Percentiles rank a stretch among this genome's conserved stretches.
phyloP scores from a whole-genome alignment of 805 yeast genomes.

The Candida silvicultrix region DNA sequence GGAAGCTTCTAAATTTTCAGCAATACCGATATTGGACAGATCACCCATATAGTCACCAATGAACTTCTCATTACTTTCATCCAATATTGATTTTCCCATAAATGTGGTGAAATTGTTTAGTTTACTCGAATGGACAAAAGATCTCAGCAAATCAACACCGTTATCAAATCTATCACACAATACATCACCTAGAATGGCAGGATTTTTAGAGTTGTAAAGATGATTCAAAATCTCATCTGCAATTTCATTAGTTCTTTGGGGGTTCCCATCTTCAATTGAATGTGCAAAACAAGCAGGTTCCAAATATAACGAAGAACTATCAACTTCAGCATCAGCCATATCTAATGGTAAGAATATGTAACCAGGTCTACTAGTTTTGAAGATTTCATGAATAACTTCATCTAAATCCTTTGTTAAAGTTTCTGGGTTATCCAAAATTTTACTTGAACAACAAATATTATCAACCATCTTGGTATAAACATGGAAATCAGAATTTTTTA shows the following conservation, averaged over 20 bases:
- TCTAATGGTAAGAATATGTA: slow-evolving; percentile 75
- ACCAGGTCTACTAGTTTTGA: slow-evolving; percentile 67
- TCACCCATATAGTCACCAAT: slow-evolving; percentile 71
- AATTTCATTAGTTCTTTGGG: slow-evolving; percentile 26
- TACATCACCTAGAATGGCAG: slow-evolving; percentile 68
- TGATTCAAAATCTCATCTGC: slow-evolving; percentile 39
- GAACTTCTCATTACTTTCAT: slow-evolving; percentile 61
- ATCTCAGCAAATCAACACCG: slow-evolving; percentile 34
- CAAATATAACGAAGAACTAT: slow-evolving; percentile 26
- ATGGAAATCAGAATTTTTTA: slow-evolving; percentile 54
- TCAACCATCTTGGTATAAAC: slow-evolving; percentile 60
- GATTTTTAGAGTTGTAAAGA: slow-evolving; percentile 47
- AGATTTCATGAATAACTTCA: slow-evolving; percentile 48
- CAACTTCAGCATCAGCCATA: slow-evolving; percentile 41
- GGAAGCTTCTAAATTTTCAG: slow-evolving; percentile 41
- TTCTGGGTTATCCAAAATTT: slow-evolving; percentile 36
- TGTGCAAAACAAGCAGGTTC: slow-evolving; percentile 25
- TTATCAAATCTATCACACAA: slow-evolving; percentile 57
- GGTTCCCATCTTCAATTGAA: slow-evolving; percentile 14
- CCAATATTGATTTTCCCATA: slow-evolving; percentile 67
- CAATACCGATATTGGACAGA: slow-evolving; percentile 42
- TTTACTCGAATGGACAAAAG: slow-evolving; percentile 36
- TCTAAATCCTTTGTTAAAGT: slow-evolving; percentile 61
- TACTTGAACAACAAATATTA: slow-evolving; percentile 50
- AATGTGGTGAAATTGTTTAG: slow-evolving; percentile 55